Evolutionary conservation across 768 basidiomycete genomes (phyloP), one percentile per base, ranked within the genome.

Genomic region (Suillus tomentosus): DNA sequence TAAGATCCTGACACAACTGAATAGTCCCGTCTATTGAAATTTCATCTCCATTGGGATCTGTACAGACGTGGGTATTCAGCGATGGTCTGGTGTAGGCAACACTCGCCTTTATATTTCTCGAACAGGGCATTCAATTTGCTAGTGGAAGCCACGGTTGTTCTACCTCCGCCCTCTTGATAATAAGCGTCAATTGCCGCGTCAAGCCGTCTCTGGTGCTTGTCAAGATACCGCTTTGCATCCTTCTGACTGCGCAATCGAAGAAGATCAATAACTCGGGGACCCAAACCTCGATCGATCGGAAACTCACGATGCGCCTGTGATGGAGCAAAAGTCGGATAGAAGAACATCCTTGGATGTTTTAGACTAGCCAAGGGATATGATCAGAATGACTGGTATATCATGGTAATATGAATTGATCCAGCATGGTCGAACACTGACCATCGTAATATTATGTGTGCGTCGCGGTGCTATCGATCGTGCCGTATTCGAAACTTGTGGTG

Each of bases 1-100:
- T 77, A 1, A 93, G 78, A 69, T 91, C 91, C 68, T 84, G 78
- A 66, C 94, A 93, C 54, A 95, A 78, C 71, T 79, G 81, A 74
- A 94, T 86, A 22, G 95, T 95, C 0, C 94, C 94, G 64, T 94
- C 87, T 34, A 93, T 83, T 4, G 81, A 79, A 67, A 94, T 94
- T 61, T 87, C 83, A 37, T 87, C 85, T 8, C 78, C 79, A 48
- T 85, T 85, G 15, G 80, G 73, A 64, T 91, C 89, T 88, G 42
- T 5, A n/a, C 17, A n/a, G 6, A 17, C 2, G 14, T 15, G 63
- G 5, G 19, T 57, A 71, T 55, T 64, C 15, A 48, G 60, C 15
- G 36, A 39, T n/a, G 15, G 39, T 42, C 22, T 9, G 24, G 34
- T 22, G 64, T 36, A 22, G 47, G 68, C 60, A 61, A 22, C 45